Conservation (phyloP, 2,329 filamentous ascomycete genomes). For the Zalaria sp. region DNA sequence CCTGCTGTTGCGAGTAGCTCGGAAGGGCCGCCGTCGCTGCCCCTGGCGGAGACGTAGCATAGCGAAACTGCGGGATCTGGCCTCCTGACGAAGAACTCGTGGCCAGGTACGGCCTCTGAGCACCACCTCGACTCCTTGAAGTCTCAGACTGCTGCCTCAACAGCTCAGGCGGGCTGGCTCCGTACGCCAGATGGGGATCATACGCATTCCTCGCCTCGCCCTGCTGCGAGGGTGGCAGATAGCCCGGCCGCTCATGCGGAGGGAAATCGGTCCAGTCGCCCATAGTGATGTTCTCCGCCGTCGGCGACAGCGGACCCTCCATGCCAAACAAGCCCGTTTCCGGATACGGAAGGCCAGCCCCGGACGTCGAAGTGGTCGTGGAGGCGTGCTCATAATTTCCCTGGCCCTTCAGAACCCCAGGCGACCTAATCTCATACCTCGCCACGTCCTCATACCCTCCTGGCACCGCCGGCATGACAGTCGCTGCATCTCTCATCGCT, state of each 20-base stretch:
- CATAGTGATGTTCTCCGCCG: conserved; percentile 24
- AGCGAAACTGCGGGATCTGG: neutral
- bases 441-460: conserved; percentile 12
- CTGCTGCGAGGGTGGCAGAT: conserved; percentile 1
- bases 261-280: conserved; percentile 29
- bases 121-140: neutral
- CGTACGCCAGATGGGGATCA: conserved; percentile 19
- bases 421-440: conserved; percentile 25
- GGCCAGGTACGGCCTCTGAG: neutral
- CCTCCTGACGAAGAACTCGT: neutral
- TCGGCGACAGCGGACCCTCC: conserved; percentile 12
- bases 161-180: conserved; percentile 3
- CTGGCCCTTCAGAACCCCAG: conserved; percentile 5
- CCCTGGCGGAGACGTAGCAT: neutral
- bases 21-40: neutral
- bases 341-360: conserved; percentile 7
- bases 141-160: neutral
- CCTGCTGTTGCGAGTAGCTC: conserved; percentile 6
- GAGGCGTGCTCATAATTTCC: neutral
- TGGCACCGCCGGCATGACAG: conserved; percentile 10
- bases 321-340: neutral
- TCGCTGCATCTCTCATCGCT: conserved; percentile 5
- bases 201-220: conserved; percentile 9
- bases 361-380: neutral
- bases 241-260: conserved; percentile 28